These are phyloP conservation scores for Rachicladosporium sp. DNA, from an alignment of 2,329 filamentous ascomycete genomes.

Conservation along the genomic window DNA sequence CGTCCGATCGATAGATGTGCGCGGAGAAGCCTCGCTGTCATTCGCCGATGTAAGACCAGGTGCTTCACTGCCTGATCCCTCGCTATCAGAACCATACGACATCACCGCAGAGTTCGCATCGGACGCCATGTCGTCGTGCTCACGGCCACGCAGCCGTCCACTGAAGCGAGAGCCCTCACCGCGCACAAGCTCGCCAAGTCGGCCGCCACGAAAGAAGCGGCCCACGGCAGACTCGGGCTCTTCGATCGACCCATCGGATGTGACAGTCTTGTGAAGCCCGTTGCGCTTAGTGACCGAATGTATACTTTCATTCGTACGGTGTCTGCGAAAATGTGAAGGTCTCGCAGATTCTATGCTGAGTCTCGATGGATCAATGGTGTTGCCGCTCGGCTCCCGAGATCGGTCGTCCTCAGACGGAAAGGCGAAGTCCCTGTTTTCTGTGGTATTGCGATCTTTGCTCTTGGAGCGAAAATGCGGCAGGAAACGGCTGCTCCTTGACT, in stretches of 20 bases:
- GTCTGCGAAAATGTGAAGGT: slow-evolving; percentile 14
- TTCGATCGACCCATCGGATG: slow-evolving; percentile 13
- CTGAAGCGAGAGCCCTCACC: slow-evolving; percentile 48
- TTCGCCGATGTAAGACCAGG: slow-evolving; percentile 2
- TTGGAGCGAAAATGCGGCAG: slow-evolving; percentile 30
- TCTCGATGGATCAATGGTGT: slow-evolving; percentile 16
- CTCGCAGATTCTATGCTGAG: slow-evolving; percentile 25
- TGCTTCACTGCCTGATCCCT: slow-evolving; percentile 23
- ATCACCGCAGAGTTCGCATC: slow-evolving; percentile 32
- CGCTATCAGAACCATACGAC: slow-evolving; percentile 37
- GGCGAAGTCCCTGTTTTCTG: slow-evolving; percentile 22
- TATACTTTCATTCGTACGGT: slow-evolving; percentile 36
- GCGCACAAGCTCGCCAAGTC: slow-evolving; percentile 62
- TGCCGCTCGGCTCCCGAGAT: slow-evolving; percentile 13
- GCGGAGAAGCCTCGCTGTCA: slow-evolving; percentile 26
- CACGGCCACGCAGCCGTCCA: no score
- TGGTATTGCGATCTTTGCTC: slow-evolving; percentile 21
- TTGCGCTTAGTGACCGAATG: slow-evolving; percentile 12
- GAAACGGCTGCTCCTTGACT: slow-evolving; percentile 24
- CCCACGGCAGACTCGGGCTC: slow-evolving; percentile 46
- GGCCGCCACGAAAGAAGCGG: slow-evolving; percentile 65
- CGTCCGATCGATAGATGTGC: slow-evolving; percentile 20
- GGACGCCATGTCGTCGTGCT: no score
- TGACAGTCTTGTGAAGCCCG: slow-evolving; percentile 25
- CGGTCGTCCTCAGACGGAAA: slow-evolving; percentile 4